Conservation (phyloP, 2,329 filamentous ascomycete species). For the Leptosphaerulina australis region DNA sequence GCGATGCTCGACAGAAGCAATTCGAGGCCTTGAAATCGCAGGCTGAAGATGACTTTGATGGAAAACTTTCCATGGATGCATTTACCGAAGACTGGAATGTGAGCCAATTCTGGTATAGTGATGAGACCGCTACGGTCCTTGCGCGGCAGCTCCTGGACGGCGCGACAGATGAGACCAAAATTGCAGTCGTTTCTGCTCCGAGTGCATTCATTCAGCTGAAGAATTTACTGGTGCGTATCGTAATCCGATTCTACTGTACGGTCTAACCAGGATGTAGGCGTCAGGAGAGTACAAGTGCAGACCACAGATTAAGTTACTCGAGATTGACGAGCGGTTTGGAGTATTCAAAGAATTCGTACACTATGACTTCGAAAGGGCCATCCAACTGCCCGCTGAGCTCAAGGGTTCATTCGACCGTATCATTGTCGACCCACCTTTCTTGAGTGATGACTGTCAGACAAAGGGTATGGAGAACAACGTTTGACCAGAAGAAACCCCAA, state of each 20-base stretch:
- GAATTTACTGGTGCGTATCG: constrained; percentile 66
- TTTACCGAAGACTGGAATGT: constrained; percentile 85
- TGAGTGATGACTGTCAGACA: constrained; percentile 80
- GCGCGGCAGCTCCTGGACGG: constrained; percentile 70
- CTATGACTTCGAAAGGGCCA: constrained; percentile 75
- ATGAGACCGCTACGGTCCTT: constrained; percentile 69
- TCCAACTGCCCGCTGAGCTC: constrained; percentile 66
- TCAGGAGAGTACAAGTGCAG: constrained; percentile 38
- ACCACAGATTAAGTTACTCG: constrained; percentile 70
- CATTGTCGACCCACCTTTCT: constrained; percentile 78
- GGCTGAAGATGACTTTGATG: constrained; percentile 62
- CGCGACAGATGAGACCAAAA: constrained; percentile 61
- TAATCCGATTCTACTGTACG: background rate
- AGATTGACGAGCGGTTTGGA: constrained; percentile 74
- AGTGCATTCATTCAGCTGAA: constrained; percentile 79
- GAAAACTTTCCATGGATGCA: constrained; percentile 66
- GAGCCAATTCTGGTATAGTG: constrained; percentile 83
- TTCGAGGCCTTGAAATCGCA: constrained; percentile 71
- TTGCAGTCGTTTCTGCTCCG: constrained; percentile 75
- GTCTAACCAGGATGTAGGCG: constrained; percentile 25
- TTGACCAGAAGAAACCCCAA: background rate
- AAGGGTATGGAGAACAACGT: constrained; percentile 59
- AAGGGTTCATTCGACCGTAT: constrained; percentile 71
- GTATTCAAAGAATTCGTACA: constrained; percentile 75
- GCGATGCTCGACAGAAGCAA: constrained; percentile 67